Evolutionary conservation across 176 grass and related monocot species (phyloP).

Genomic region (Chrysopogon serrulatus): DNA sequence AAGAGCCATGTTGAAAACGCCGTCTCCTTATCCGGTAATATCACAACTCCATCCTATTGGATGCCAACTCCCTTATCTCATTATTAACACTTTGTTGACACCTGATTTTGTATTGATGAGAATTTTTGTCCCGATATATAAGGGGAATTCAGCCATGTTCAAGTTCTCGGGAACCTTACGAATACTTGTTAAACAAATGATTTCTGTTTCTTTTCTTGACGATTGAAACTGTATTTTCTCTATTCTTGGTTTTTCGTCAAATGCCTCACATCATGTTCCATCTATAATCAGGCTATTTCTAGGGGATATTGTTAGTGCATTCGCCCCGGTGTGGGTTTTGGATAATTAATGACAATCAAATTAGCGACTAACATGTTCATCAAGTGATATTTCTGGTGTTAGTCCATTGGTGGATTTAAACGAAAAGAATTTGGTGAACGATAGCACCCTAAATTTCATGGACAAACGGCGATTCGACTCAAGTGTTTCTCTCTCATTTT

Average conservation of each 20-base stretch:
- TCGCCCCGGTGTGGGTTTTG: no score
- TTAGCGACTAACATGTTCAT: no score
- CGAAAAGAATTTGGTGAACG: no score
- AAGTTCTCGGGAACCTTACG: neutral
- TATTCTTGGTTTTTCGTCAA: neutral
- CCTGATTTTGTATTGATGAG: neutral
- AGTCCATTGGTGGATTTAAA: no score
- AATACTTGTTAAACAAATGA: neutral
- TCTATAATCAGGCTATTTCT: conserved; percentile 16
- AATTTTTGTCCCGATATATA: neutral
- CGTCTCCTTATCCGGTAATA: conserved; percentile 9
- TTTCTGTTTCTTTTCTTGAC: neutral
- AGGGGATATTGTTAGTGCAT: no score
- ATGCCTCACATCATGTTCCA: neutral
- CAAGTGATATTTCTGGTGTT: no score
- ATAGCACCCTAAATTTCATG: no score
- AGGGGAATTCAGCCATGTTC: neutral
- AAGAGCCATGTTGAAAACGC: neutral
- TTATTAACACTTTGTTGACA: neutral
- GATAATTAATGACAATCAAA: no score
- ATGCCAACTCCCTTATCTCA: neutral
- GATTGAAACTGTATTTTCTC: neutral
- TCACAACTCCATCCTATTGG: neutral
- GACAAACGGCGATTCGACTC: no score
- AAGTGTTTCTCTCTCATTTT: no score